Base-by-base conservation (phyloP, 495 filamentous ascomycete species). In the Aspergillus homomorphus region DNA sequence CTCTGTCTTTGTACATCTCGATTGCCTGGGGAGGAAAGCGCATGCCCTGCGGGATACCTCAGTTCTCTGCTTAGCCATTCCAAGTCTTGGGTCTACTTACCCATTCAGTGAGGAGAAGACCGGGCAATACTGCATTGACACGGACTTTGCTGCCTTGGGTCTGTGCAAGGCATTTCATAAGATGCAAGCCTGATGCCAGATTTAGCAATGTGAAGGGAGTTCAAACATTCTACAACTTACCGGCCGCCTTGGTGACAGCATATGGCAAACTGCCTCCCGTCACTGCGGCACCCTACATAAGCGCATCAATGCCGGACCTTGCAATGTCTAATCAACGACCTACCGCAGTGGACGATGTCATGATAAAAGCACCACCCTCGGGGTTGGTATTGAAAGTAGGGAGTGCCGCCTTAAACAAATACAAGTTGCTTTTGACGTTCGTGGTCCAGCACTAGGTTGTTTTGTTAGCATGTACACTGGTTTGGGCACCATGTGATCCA, bases 91-190 rank as follows among this genome's bases (percentile, higher is more conserved):
- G 65, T 57, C 14, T 53, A 70, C 65, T 57, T 58, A 87, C 87
- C 89, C 88, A 91, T 70, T 91, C 88, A 6, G 89, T 92, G 51
- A 87, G 66, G 50, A 91, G 64, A 28, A 89, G 71, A 14, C 87
- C 86, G 4, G 88, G 88, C 46, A 86, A 68, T 0, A 88, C 79
- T 28, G 87, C 86, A 67, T 90, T 90, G 24, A 88, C 73, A 18
- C 88, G 75, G 16, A 86, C 69, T 61, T 89, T 89, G 6, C 79
- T 72, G 0, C 87, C 88, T 61, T 89, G 85, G 0, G 77, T 84
- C 52, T 73, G 73, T 1, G 87, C 88, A n/a, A 90, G 76, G 60
- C 86, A 87, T 59, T 86, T 87, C 80, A 90, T 86, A 44, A 90
- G 70, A 60, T 91, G 88, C 45, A 92, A 64, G 22, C 82, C 82